phyloP scores from a whole-genome alignment of 768 basidiomycete genomes.

The Mrakia frigida region DNA sequence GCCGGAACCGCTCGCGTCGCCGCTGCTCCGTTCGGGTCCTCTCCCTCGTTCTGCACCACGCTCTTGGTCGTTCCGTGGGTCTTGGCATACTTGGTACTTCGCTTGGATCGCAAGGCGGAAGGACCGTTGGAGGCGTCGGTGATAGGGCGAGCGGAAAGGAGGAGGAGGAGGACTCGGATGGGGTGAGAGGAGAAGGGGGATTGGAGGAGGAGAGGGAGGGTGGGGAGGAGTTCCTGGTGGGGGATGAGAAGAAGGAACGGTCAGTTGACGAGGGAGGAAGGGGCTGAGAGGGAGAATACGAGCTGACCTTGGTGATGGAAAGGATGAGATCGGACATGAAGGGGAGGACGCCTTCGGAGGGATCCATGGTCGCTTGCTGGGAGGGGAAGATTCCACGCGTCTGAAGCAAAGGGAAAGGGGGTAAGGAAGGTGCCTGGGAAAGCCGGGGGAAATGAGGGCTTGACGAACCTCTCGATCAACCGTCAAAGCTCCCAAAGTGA shows the following conservation, averaged over 20 bases:
- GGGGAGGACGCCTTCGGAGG: constrained; percentile 37
- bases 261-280: not conserved
- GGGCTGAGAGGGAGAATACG: not conserved
- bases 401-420: constrained; percentile 5
- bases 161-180: constrained; percentile 72
- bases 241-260: constrained; percentile 33
- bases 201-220: constrained; percentile 57
- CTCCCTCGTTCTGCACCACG: constrained; percentile 52
- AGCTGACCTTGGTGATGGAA: constrained; percentile 45
- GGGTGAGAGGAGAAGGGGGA: constrained; percentile 80
- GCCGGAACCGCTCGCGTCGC: constrained; percentile 45
- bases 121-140: constrained; percentile 22
- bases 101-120: constrained; percentile 65
- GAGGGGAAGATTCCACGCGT: constrained; percentile 38
- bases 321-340: constrained; percentile 44
- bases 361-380: constrained; percentile 42
- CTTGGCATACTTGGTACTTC: constrained; percentile 53
- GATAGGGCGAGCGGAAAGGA: constrained; percentile 58
- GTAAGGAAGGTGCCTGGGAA: no score
- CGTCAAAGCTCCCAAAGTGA: constrained; percentile 51
- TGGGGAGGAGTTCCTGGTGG: constrained; percentile 66
- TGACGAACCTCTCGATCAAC: constrained; percentile 47
- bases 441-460: not conserved
- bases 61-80: constrained; percentile 74
- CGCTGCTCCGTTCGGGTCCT: constrained; percentile 39